Conservation (phyloP, 192 early-diverging fungal species). For the Pilaira anomala region DNA sequence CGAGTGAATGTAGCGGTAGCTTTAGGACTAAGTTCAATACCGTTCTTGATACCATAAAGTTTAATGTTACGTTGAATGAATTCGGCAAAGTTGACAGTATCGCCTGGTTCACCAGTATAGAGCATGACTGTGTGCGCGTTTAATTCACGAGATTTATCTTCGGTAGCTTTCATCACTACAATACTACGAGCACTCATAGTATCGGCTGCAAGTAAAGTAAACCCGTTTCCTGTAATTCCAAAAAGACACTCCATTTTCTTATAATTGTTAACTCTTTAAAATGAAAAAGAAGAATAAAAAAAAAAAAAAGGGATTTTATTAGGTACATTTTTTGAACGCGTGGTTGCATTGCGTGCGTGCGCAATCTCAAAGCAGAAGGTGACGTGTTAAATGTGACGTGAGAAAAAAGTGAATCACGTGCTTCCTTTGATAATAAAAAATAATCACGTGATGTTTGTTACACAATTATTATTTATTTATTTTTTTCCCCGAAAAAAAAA, state of each 20-base stretch:
- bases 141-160: constrained; percentile 88
- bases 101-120: constrained; percentile 87
- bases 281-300: constrained; percentile 9
- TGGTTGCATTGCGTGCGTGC: too few relatives aligned
- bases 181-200: constrained; percentile 72
- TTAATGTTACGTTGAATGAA: constrained; percentile 92
- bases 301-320: constrained; percentile 16
- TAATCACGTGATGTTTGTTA: too few relatives aligned
- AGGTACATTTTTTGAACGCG: not conserved
- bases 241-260: constrained; percentile 77
- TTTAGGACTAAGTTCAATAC: constrained; percentile 73
- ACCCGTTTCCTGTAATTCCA: constrained; percentile 92
- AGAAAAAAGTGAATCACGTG: too few relatives aligned
- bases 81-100: constrained; percentile 92
- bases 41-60: constrained; percentile 86
- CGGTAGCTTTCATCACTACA: constrained; percentile 86
- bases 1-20: constrained; percentile 82
- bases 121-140: constrained; percentile 81
- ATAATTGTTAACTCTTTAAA: not conserved
- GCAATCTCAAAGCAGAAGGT: too few relatives aligned
- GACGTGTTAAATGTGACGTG: too few relatives aligned
- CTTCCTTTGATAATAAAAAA: too few relatives aligned
- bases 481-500: too few relatives aligned
- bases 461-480: too few relatives aligned
- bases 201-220: constrained; percentile 85